Evolutionary conservation across 2,329 filamentous ascomycete genomes (phyloP), one percentile per base, ranked within the genome.

Genomic region (Akanthomyces lecanii): DNA sequence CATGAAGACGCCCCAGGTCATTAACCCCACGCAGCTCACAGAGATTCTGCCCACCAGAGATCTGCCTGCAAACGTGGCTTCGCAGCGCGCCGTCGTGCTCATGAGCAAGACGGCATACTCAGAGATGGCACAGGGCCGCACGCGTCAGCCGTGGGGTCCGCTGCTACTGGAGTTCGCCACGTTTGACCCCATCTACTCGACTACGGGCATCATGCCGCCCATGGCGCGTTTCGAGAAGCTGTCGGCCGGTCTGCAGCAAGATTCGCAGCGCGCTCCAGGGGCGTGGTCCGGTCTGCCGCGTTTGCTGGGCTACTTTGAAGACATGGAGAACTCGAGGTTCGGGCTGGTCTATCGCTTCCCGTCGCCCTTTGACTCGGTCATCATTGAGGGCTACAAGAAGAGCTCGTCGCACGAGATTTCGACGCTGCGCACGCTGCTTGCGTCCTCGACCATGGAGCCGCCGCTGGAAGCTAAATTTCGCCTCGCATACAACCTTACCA

Each of bases 261-360:
- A 83, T 61, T 78, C 82, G 0, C 81, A 81, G 51, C 77, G 79
- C 23, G 78, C 79, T 1, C 80, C 76, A 6, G 80, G 76, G 28
- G 81, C 87, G 2, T 89, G 82, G 79, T 87, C 82, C 71, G 80
- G 90, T 66, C 69, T 88, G 11, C 84, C 86, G 18, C 80, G 82
- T 25, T 76, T 89, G 51, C 74, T 89, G 14, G 86, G 85, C 2
- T 93, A 91, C 70, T 92, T 91, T 68, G 89, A 93, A 71, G 90
- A 93, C 68, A 81, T 89, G 60, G 82, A 85, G 21, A 79, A 85
- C 60, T 87, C 90, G 0, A 82, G 90, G 11, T 84, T 92, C 61
- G 90, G 90, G 5, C 79, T 94, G 12, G 82, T 94, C 12, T 94
- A 91, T 69, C 87, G 89, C 56, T 84, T 93, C 36, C 90, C 90